Conservation (phyloP, 192 early-diverging fungal genomes). For the Backusella australiensis region DNA sequence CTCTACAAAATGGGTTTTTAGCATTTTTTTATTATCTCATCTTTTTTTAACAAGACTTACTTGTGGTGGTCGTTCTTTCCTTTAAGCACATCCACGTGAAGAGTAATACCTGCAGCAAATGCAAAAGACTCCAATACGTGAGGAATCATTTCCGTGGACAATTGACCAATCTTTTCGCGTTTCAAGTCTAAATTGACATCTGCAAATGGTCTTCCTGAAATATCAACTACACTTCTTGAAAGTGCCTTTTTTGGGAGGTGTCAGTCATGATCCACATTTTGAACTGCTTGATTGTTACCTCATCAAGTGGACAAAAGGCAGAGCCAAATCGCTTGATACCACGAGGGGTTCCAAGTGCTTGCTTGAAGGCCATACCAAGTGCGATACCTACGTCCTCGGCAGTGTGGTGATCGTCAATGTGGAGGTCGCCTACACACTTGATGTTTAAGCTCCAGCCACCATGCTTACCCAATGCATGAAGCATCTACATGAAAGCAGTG, state of each 20-base stretch:
- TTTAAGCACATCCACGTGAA: slow-evolving; percentile 95
- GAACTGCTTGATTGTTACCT: slow-evolving; percentile 43
- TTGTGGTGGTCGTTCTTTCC: slow-evolving; percentile 97
- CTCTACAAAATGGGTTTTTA: slow-evolving; percentile 43
- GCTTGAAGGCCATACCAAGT: slow-evolving; percentile 89
- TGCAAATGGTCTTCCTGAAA: slow-evolving; percentile 90
- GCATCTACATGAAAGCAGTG: slow-evolving; percentile 64
- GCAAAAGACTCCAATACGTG: slow-evolving; percentile 95
- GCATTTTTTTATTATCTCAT: neutral
- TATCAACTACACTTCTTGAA: slow-evolving; percentile 92
- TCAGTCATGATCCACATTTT: neutral
- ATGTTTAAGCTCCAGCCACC: slow-evolving; percentile 84
- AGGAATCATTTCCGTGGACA: slow-evolving; percentile 98
- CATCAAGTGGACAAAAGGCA: slow-evolving; percentile 95
- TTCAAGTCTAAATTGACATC: slow-evolving; percentile 83
- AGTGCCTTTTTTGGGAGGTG: slow-evolving; percentile 59
- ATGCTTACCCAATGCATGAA: slow-evolving; percentile 97
- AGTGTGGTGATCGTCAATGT: slow-evolving; percentile 99
- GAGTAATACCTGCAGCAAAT: slow-evolving; percentile 84
- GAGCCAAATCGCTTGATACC: slow-evolving; percentile 92
- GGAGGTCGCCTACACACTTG: slow-evolving; percentile 88
- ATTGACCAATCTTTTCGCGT: slow-evolving; percentile 84
- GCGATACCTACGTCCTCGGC: slow-evolving; percentile 95
- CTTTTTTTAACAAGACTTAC: slow-evolving; percentile 42
- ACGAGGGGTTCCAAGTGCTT: slow-evolving; percentile 85